These are phyloP conservation scores for Angophora floribunda DNA, from an alignment of 345 rosid genomes.

Conservation along the genomic window DNA sequence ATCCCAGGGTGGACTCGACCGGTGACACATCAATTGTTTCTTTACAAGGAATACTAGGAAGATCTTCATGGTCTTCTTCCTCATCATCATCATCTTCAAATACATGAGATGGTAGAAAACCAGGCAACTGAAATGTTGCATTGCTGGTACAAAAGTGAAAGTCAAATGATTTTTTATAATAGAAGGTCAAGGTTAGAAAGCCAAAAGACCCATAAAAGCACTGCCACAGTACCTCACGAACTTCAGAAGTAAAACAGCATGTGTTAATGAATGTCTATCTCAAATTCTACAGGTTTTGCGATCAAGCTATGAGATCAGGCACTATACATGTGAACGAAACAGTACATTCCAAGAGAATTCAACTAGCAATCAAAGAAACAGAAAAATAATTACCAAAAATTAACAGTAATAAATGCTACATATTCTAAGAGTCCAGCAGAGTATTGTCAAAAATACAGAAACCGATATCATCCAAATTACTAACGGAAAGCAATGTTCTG, in stretches of 20 bases:
- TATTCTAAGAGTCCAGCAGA: neutral
- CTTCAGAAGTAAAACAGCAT: neutral
- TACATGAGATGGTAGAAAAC: constrained; percentile 45
- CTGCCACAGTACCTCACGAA: neutral
- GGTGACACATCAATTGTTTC: constrained; percentile 28
- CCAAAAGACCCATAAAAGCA: neutral
- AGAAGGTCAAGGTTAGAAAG: neutral
- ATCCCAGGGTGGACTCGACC: constrained; percentile 19
- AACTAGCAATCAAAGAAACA: neutral
- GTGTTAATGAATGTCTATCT: neutral
- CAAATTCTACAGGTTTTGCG: neutral
- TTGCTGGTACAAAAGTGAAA: constrained; percentile 44
- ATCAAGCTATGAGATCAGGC: neutral
- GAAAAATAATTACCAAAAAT: neutral
- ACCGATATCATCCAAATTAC: neutral
- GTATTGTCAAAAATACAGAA: neutral
- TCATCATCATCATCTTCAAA: constrained; percentile 63
- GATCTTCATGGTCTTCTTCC: constrained; percentile 40
- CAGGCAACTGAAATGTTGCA: constrained; percentile 82
- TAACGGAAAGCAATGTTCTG: neutral
- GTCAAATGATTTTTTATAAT: neutral
- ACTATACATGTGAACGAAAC: neutral
- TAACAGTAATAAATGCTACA: neutral
- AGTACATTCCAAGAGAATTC: neutral
- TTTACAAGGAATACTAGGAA: constrained; percentile 27